A percentile compares a stretch with the other conserved stretches of the same genome.
Evolutionary conservation across 441 rosid species (phyloP).

Genomic region (Erodium trifolium): DNA sequence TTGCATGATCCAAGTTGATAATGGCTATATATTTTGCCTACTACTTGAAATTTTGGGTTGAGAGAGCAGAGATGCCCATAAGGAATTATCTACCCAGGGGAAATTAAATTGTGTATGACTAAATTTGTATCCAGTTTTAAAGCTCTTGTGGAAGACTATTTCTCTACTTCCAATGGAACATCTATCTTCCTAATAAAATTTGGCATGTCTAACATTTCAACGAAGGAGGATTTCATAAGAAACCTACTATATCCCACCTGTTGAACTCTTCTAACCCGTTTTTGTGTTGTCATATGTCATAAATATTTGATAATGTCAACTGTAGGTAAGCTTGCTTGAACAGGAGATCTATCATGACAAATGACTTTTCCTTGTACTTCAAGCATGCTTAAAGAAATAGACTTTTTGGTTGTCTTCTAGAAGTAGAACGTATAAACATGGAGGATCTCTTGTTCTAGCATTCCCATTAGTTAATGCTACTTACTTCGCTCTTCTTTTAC

Average conservation of each 20-base stretch:
- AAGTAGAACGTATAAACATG: background rate
- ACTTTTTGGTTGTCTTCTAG: background rate
- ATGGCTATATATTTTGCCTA: background rate
- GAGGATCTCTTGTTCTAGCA: background rate
- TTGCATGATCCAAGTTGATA: background rate
- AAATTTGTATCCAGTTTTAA: background rate
- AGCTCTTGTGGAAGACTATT: background rate
- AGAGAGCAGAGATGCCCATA: slow-evolving; percentile 4
- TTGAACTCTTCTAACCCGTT: background rate
- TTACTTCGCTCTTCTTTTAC: background rate
- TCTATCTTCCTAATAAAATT: background rate
- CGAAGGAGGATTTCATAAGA: background rate
- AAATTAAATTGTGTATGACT: background rate
- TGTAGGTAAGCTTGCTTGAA: background rate
- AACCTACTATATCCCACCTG: background rate
- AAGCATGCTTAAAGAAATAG: background rate
- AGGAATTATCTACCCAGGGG: background rate
- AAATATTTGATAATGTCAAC: background rate
- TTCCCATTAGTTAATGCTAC: background rate
- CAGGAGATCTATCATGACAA: background rate
- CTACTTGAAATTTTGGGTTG: background rate
- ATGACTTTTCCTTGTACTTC: background rate
- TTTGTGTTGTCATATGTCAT: background rate
- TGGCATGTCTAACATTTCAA: background rate
- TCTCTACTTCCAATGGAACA: background rate